Evolutionary conservation across 495 filamentous ascomycete genomes (phyloP).

Genomic region (Penicillium daleae): DNA sequence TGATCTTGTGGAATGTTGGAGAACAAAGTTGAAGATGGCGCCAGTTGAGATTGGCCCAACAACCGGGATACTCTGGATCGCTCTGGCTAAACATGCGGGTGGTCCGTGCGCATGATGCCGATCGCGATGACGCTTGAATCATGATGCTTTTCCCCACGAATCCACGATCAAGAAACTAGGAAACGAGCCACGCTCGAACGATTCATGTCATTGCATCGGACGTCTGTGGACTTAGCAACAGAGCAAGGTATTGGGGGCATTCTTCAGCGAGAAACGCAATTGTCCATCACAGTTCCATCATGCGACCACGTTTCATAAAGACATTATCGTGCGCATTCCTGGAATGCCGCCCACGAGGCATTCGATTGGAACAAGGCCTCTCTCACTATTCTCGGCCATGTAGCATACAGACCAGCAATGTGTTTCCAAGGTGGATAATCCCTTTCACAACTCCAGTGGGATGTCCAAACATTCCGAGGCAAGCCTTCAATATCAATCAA

Average conservation of each 20-base stretch:
- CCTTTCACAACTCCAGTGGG: not conserved
- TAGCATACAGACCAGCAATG: not conserved
- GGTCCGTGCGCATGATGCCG: not conserved
- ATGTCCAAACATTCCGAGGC: not conserved
- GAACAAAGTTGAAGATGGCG: not conserved
- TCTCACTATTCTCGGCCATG: not conserved
- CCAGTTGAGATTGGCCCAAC: not conserved
- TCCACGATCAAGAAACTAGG: not conserved
- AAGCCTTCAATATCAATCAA: not conserved
- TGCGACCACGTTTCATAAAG: not conserved
- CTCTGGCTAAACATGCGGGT: not conserved
- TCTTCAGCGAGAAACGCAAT: too few relatives aligned
- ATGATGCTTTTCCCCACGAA: not conserved
- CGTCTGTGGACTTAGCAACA: not conserved
- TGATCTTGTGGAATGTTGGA: not conserved
- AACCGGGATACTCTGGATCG: not conserved
- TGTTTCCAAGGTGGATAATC: not conserved
- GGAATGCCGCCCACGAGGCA: not conserved
- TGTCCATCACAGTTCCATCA: too few relatives aligned
- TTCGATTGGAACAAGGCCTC: not conserved
- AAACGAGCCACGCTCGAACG: not conserved
- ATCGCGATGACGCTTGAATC: slow-evolving; percentile 1
- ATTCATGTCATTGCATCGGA: not conserved
- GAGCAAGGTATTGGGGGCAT: too few relatives aligned
- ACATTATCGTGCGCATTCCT: not conserved